Evolutionary conservation across 495 filamentous ascomycete species (phyloP), one percentile per base, ranked within the genome.

Genomic region (Penicillium coffeae): DNA sequence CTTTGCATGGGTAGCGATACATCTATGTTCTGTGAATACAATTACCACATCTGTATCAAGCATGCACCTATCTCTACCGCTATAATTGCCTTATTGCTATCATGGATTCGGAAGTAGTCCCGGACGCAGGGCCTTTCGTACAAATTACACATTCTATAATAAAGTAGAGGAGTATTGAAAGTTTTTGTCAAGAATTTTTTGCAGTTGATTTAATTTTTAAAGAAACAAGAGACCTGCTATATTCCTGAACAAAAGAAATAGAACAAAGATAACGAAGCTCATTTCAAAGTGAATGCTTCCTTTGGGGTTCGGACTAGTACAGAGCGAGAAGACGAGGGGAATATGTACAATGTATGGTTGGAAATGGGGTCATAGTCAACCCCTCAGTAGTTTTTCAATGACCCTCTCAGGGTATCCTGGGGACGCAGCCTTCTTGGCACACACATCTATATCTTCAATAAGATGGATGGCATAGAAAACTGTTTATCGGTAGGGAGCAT

Each of bases 401-500:
- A 30, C 25, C 25, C 25, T 5, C 25, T 30, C 4, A 30, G 25
- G 25, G 25, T 30, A 30, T 4, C 25, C 4, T 37, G 13, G 35
- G 13, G 6, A 37, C 19, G 18, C 21, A n/a, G 13, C 8, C 15
- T 22, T 32, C 15, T 37, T 21, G 16, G 35, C 13, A 18, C 12
- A 37, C 13, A 14, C 5, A 47, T 38, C 47, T 39, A 33, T 34
- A 35, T 4, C 21, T 34, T 32, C 16, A 33, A n/a, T n/a, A 44
- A n/a, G 13, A 27, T 32, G 22, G 18, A 8, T 27, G 8, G 36
- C 25, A 39, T 21, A 12, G 19, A 25, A 41, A 19, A 34, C 19
- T 15, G 43, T 55, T 73, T 86, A 93, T 77, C 89, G 84, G 74
- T 93, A 93, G 20, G 88, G 89, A 47, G 87, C 83, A 74, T 93